Conservation (phyloP, 2,329 filamentous ascomycete species). For the Colletotrichum coccodes region DNA sequence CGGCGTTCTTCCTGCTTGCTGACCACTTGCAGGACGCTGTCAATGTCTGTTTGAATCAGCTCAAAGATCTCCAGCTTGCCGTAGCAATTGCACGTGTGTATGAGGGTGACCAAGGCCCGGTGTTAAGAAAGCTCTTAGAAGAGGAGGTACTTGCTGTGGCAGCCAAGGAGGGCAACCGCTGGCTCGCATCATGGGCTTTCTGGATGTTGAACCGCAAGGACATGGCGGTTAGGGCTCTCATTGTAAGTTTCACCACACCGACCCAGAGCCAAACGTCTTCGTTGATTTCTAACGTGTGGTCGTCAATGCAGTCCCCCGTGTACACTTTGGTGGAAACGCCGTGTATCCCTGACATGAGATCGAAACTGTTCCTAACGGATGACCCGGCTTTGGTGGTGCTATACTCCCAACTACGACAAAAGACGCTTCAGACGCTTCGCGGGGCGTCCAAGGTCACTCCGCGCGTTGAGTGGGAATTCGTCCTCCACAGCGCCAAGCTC, state of each 20-base stretch:
- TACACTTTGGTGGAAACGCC: slow-evolving; percentile 78
- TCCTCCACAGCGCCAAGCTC: slow-evolving; percentile 84
- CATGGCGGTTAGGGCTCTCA: slow-evolving; percentile 84
- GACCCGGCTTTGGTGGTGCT: slow-evolving; percentile 90
- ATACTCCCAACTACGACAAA: slow-evolving; percentile 86
- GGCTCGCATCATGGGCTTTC: slow-evolving; percentile 95
- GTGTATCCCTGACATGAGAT: slow-evolving; percentile 74
- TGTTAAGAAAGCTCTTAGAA: slow-evolving; percentile 78
- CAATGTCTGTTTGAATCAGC: slow-evolving; percentile 85
- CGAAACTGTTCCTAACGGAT: slow-evolving; percentile 86
- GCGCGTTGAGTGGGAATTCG: slow-evolving; percentile 86
- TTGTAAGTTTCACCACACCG: slow-evolving; percentile 63
- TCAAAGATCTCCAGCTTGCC: slow-evolving; percentile 89
- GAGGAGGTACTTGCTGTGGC: slow-evolving; percentile 84
- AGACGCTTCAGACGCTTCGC: slow-evolving; percentile 82
- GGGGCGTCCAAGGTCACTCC: slow-evolving; percentile 86
- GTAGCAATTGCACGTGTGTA: slow-evolving; percentile 90
- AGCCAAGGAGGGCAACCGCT: slow-evolving; percentile 84
- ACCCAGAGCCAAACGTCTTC: not conserved
- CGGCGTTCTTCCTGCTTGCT: slow-evolving; percentile 93
- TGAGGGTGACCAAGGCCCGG: slow-evolving; percentile 82
- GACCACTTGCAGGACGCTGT: slow-evolving; percentile 87
- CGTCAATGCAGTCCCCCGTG: slow-evolving; percentile 74
- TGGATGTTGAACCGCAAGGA: slow-evolving; percentile 88
- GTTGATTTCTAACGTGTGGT: not conserved